These are phyloP conservation scores for Conidiobolus incongruus DNA, from an alignment of 371 early-diverging fungal species.

Conservation along the genomic window DNA sequence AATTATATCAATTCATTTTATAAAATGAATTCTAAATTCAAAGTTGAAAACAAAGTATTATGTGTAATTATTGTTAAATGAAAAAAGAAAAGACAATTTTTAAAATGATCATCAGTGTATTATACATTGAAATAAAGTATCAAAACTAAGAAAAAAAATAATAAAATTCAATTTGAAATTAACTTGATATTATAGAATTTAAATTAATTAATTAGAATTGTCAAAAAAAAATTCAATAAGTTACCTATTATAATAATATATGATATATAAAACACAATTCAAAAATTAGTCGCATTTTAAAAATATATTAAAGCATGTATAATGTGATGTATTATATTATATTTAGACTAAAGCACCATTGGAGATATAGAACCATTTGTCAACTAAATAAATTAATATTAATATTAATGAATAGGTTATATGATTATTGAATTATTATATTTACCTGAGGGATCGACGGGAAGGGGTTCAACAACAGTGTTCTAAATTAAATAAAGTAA, in stretches of 20 bases:
- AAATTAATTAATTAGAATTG: too few relatives aligned
- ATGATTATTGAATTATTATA: too few relatives aligned
- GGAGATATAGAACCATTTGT: slow-evolving; percentile 95
- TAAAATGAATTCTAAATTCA: too few relatives aligned
- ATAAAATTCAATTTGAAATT: not conserved
- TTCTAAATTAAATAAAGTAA: too few relatives aligned
- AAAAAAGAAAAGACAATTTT: not conserved
- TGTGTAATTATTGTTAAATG: not conserved
- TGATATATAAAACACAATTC: not conserved
- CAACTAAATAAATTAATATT: too few relatives aligned
- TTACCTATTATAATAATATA: not conserved
- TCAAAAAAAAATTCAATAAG: not conserved
- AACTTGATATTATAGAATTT: not conserved
- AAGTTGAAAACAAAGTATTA: too few relatives aligned
- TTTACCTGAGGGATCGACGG: too few relatives aligned
- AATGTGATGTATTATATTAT: too few relatives aligned
- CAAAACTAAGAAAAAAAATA: not conserved
- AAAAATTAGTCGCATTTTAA: not conserved
- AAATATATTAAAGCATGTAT: too few relatives aligned
- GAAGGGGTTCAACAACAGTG: too few relatives aligned
- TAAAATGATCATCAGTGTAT: not conserved
- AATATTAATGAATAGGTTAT: too few relatives aligned
- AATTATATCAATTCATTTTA: too few relatives aligned
- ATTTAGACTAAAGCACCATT: slow-evolving; percentile 13
- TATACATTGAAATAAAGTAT: not conserved